phyloP scores from a whole-genome alignment of 352 stramenopile species.

The Phytophthora hybrid region DNA sequence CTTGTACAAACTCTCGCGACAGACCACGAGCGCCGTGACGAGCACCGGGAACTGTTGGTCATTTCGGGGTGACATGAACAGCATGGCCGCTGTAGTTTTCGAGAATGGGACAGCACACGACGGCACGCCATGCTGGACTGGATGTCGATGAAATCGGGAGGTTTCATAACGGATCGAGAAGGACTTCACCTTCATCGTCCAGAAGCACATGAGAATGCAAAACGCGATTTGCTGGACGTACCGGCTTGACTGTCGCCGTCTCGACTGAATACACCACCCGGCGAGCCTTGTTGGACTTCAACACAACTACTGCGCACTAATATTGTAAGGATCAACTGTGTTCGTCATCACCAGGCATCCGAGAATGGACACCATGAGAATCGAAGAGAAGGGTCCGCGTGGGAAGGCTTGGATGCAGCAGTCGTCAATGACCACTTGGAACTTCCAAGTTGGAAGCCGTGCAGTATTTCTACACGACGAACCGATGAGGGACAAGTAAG shows the following conservation, averaged over 20 bases:
- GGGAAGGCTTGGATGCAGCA: too few relatives aligned
- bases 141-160: not conserved
- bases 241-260: not conserved
- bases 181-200: not conserved
- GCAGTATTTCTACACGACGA: too few relatives aligned
- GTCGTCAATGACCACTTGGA: too few relatives aligned
- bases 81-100: not conserved
- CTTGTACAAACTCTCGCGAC: slow-evolving; percentile 19
- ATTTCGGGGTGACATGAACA: not conserved
- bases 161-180: not conserved
- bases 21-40: slow-evolving; percentile 1
- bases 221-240: not conserved
- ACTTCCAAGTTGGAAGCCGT: too few relatives aligned
- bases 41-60: not conserved
- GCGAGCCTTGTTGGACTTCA: not conserved
- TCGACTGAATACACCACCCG: not conserved
- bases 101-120: not conserved
- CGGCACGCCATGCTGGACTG: not conserved
- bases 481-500: too few relatives aligned
- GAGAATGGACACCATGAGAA: too few relatives aligned
- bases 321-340: too few relatives aligned
- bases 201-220: not conserved
- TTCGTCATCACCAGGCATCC: too few relatives aligned
- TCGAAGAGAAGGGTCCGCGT: too few relatives aligned
- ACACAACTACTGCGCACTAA: too few relatives aligned